Evolutionary conservation across 2,329 filamentous ascomycete species (phyloP).

Genomic region (Penicillium sp.): DNA sequence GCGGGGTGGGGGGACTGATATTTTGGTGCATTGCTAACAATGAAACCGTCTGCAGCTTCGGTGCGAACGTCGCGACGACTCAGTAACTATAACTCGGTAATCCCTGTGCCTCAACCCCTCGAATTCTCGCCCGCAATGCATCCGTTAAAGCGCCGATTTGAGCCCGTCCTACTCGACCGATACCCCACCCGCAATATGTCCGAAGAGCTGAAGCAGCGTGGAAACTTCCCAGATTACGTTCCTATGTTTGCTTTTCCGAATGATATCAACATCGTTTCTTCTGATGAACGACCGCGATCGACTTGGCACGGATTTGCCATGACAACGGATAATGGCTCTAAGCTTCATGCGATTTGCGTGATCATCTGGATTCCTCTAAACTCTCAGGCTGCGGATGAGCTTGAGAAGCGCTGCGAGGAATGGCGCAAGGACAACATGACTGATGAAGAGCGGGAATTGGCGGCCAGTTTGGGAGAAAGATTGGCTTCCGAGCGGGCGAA

Average conservation of each 20-base stretch:
- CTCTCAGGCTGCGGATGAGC: constrained; percentile 74
- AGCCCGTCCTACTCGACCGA: constrained; percentile 91
- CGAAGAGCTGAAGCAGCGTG: constrained; percentile 77
- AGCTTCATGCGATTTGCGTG: constrained; percentile 86
- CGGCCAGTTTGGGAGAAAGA: constrained; percentile 84
- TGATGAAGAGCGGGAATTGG: constrained; percentile 92
- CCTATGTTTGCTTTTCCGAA: constrained; percentile 99
- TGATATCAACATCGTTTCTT: constrained; percentile 94
- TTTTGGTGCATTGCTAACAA: constrained; percentile 12
- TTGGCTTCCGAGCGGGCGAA: constrained; percentile 85
- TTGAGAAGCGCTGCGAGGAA: constrained; percentile 73
- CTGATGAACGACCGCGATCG: constrained; percentile 88
- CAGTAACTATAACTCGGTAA: constrained; percentile 98
- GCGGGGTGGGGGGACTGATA: background rate
- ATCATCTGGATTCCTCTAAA: constrained; percentile 92
- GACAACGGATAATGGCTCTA: constrained; percentile 89
- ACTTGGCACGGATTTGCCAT: constrained; percentile 99
- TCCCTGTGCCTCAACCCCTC: constrained; percentile 87
- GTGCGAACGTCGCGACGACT: constrained; percentile 81
- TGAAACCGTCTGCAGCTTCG: constrained; percentile 52
- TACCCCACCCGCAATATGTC: constrained; percentile 82
- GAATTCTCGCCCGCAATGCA: constrained; percentile 92
- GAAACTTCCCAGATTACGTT: constrained; percentile 92
- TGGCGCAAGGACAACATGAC: constrained; percentile 95
- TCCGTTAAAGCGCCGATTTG: constrained; percentile 87